A percentile compares a stretch with the other conserved stretches of the same genome.
Conservation (phyloP, 2,329 filamentous ascomycete genomes). For the Fusarium sp. region DNA sequence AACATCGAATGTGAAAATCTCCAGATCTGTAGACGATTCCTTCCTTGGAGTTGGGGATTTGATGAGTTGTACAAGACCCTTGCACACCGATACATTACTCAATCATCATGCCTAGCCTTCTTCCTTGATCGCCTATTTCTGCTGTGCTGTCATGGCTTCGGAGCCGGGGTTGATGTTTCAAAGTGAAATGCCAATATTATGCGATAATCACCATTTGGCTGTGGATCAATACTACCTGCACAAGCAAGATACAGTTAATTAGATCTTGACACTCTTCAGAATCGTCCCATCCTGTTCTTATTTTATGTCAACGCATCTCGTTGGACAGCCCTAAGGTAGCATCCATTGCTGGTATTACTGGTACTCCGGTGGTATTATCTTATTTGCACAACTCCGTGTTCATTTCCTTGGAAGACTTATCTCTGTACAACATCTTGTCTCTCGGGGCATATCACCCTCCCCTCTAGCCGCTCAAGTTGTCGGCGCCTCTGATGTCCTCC, state of each 20-base stretch:
- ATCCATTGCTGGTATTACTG: constrained; percentile 6
- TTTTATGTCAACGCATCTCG: constrained; percentile 34
- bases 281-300: constrained; percentile 31
- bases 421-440: constrained; percentile 14
- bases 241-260: constrained; percentile 26
- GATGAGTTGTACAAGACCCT: constrained; percentile 27
- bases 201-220: constrained; percentile 15
- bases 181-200: constrained; percentile 32
- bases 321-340: constrained; percentile 29
- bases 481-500: constrained; percentile 4
- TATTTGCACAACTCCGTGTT: constrained; percentile 27
- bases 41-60: neutral
- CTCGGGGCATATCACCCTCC: constrained; percentile 11
- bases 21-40: constrained; percentile 19
- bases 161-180: constrained; percentile 41
- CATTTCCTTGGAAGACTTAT: constrained; percentile 1
- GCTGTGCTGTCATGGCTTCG: constrained; percentile 40
- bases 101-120: constrained; percentile 27
- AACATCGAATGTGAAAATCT: constrained; percentile 1
- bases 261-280: constrained; percentile 10
- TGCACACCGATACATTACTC: constrained; percentile 35
- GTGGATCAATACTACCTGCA: constrained; percentile 2
- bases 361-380: constrained; percentile 11
- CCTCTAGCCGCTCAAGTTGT: constrained; percentile 12
- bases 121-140: constrained; percentile 24